A percentile compares a stretch with the other conserved stretches of the same genome.
Evolutionary conservation across 192 early-diverging fungal species (phyloP).

Genomic region (Coemansia sp.): DNA sequence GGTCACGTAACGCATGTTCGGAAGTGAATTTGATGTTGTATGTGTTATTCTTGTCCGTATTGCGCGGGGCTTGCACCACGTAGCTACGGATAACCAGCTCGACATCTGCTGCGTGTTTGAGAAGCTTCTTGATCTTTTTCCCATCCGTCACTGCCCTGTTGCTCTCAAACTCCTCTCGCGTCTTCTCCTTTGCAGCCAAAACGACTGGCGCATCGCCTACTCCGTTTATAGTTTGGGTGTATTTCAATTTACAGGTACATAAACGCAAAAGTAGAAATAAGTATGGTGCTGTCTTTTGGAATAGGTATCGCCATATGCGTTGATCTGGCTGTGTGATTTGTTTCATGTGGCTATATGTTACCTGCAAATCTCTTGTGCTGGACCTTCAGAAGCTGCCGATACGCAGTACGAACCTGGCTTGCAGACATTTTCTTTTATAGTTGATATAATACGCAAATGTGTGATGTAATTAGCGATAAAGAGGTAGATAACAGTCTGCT

Average conservation of each 20-base stretch:
- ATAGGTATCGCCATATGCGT: no score
- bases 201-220: constrained; percentile 20
- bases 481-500: no score
- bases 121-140: constrained; percentile 38
- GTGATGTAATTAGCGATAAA: no score
- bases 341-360: no score
- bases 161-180: constrained; percentile 41
- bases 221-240: no score
- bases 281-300: no score
- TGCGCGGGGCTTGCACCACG: constrained; percentile 46
- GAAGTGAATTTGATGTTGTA: constrained; percentile 40
- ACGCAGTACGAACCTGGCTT: constrained; percentile 29
- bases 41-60: constrained; percentile 27
- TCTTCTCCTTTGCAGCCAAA: constrained; percentile 34
- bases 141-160: constrained; percentile 24
- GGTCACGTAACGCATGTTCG: constrained; percentile 46
- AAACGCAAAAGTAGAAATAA: no score
- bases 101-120: constrained; percentile 44
- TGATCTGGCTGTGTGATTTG: no score
- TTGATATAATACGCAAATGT: no score
- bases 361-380: constrained; percentile 23
- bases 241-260: no score
- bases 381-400: constrained; percentile 32
- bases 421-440: constrained; percentile 19
- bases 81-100: constrained; percentile 45